A percentile compares a stretch with the other conserved stretches of the same genome.
Conservation (phyloP, 352 stramenopile genomes). For the Pythium scleroteichum region DNA sequence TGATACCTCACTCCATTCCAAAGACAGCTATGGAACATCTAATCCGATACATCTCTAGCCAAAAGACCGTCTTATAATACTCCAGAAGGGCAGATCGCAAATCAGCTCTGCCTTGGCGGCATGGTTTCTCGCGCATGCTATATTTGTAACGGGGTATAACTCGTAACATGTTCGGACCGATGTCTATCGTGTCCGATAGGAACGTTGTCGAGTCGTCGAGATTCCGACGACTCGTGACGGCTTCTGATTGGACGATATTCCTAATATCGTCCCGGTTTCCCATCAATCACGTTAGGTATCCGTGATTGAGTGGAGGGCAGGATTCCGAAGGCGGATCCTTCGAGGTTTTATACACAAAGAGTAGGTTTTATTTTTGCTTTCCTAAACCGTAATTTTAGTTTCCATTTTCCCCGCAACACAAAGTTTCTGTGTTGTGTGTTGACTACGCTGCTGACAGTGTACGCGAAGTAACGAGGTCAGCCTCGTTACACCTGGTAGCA, state of each 20-base stretch:
- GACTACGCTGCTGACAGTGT: neutral
- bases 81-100: too few relatives aligned
- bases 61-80: too few relatives aligned
- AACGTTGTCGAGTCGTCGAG: neutral
- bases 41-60: too few relatives aligned
- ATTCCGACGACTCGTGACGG: too few relatives aligned
- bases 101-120: too few relatives aligned
- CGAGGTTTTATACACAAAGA: neutral
- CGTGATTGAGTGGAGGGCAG: neutral
- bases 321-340: neutral
- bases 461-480: conserved; percentile 4
- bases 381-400: neutral
- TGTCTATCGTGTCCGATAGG: neutral
- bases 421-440: neutral
- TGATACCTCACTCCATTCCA: too few relatives aligned
- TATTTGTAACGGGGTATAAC: conserved; percentile 4
- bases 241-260: conserved; percentile 4
- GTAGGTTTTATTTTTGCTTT: neutral
- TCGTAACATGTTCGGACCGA: neutral
- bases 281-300: neutral
- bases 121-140: too few relatives aligned
- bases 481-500: conserved; percentile 15
- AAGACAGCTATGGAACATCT: too few relatives aligned
- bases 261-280: neutral
- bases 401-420: neutral